Conservation (phyloP, 225 moss, liverwort and hornwort genomes). For the Neckera pumila region DNA sequence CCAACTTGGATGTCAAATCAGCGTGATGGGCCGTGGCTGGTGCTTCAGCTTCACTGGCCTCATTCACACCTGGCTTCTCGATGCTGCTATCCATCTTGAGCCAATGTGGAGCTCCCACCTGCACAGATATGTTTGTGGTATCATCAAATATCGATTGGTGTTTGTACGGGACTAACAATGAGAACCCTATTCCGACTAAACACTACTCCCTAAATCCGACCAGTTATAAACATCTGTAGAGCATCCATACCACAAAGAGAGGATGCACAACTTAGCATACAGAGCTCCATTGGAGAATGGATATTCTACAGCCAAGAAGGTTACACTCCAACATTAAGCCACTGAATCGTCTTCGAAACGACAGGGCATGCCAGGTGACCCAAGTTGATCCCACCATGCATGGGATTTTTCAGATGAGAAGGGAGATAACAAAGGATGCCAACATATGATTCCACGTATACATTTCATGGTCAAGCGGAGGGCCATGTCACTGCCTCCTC, state of each 20-base stretch:
- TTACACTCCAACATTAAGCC: neutral
- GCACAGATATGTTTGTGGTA: neutral
- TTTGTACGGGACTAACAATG: neutral
- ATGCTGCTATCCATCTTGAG: conserved; percentile 19
- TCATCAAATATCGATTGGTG: neutral
- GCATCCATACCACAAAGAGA: neutral
- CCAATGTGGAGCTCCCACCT: conserved; percentile 16
- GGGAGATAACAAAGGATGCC: conserved; percentile 8
- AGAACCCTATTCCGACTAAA: neutral
- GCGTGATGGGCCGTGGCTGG: neutral
- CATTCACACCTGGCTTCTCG: neutral
- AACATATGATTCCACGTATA: neutral
- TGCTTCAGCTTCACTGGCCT: neutral
- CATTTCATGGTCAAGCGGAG: neutral
- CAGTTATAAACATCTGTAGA: neutral
- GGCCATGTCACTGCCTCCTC: neutral
- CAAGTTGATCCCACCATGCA: neutral
- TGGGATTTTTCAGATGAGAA: neutral
- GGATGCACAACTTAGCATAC: neutral
- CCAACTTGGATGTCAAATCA: neutral
- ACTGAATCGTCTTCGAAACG: neutral
- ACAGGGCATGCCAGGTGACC: neutral
- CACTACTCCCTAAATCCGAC: neutral
- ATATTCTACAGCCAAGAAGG: neutral
- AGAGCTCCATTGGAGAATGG: neutral